These are phyloP conservation scores for Pyronema omphalodes DNA, from an alignment of 495 filamentous ascomycete genomes.

Conservation along the genomic window DNA sequence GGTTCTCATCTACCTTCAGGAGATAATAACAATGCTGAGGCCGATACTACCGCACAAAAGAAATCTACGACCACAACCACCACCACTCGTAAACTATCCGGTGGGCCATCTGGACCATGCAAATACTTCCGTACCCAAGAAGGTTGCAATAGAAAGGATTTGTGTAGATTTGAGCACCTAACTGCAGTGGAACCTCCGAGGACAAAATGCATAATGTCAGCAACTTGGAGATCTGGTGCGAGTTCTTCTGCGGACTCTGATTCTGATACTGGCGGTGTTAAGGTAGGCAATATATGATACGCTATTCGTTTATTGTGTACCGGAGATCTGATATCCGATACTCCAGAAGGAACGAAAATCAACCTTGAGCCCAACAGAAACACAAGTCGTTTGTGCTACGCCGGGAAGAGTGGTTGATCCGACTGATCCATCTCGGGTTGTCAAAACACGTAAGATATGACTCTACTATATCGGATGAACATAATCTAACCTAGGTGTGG, in stretches of 20 bases:
- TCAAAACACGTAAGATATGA: slow-evolving; percentile 10
- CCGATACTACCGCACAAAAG: not conserved
- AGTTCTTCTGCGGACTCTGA: slow-evolving; percentile 3
- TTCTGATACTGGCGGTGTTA: not conserved
- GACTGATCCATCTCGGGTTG: slow-evolving; percentile 7
- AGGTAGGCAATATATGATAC: not conserved
- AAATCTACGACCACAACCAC: not conserved
- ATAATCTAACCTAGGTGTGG: not conserved
- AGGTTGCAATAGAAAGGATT: too few relatives aligned
- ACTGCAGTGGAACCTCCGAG: not conserved
- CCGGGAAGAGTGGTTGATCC: slow-evolving; percentile 11
- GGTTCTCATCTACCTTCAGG: not conserved
- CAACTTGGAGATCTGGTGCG: not conserved
- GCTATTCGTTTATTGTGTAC: not conserved
- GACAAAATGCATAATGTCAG: not conserved
- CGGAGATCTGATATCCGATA: not conserved
- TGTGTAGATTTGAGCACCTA: too few relatives aligned
- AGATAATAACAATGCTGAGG: not conserved
- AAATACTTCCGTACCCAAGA: too few relatives aligned
- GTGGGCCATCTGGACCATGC: too few relatives aligned
- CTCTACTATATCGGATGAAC: not conserved
- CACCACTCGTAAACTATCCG: not conserved
- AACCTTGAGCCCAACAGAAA: not conserved
- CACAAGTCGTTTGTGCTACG: slow-evolving; percentile 9
- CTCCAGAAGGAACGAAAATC: not conserved